Base-by-base conservation (phyloP, 2,329 filamentous ascomycete genomes). In the Fusarium nematophilum region DNA sequence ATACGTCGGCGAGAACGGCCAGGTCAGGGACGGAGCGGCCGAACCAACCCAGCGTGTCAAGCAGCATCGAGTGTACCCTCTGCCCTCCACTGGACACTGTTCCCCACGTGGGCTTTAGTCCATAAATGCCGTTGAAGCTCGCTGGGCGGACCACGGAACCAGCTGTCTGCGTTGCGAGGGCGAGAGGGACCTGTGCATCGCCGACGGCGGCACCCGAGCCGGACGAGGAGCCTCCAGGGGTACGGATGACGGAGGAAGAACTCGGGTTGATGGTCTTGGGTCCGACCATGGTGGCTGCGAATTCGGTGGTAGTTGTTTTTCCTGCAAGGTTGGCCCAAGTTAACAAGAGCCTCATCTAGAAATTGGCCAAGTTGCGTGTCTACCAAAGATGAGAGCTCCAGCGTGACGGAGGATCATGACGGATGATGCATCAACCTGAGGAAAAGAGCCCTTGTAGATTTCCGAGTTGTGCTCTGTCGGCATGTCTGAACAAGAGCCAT, bases 181-280 rank as follows among this genome's bases (percentile, higher is more conserved):
- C 81, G 9, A 90, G 65, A 0, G 87, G 85, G 1, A 81, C 82
- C 59, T 90, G 88, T 46, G 83, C 82, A 59, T 90, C 88, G 6
- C 77, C 87, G 0, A 91, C 87, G 1, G 86, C 87, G 0, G 88
- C 87, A 0, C 79, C 88, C 0, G 87, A 90, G 0, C 89, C 88
- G 0, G 86, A 86, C 0, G 86, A 90, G 0, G 87, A 90, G 15
- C 87, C 87, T 0, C 87, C 87, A 0, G 87, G 86, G 0, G 86
- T 89, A 2, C 88, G 80, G 0, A 21, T 21, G 21, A 21, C 21
- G 21, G 76, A 79, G 1, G 75, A 69, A 66, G 90, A 87, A 50
- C 90, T 90, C 0, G 86, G 83, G 60, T 90, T 90, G 2, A 72
- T 64, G 0, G 84, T 86, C 15, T 75, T 75, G 0, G 80, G 76